Percentiles rank a stretch among this genome's conserved stretches.
phyloP scores from a whole-genome alignment of 352 stramenopile species.

The Elongisporangium undulatum region DNA sequence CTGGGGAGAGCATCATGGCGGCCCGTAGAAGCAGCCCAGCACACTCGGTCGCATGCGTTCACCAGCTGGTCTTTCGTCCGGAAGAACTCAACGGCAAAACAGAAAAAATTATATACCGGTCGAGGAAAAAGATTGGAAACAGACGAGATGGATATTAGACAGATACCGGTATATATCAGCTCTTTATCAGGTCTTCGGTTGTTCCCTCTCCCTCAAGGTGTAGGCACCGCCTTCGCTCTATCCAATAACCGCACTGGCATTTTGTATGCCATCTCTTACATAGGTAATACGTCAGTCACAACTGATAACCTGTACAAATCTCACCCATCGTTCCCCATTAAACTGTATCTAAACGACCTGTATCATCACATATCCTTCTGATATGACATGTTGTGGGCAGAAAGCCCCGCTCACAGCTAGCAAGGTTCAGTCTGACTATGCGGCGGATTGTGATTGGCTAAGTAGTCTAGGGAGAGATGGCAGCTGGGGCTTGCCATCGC shows the following conservation, averaged over 20 bases:
- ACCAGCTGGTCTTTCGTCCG: background rate
- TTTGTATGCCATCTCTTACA: background rate
- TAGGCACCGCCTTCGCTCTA: background rate
- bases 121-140: background rate
- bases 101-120: background rate
- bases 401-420: background rate
- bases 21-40: background rate
- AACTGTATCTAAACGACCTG: background rate
- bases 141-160: background rate
- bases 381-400: background rate
- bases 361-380: background rate
- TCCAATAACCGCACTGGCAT: background rate
- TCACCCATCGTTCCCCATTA: background rate
- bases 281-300: background rate
- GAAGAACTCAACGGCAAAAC: background rate
- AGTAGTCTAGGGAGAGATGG: conserved; percentile 4
- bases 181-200: background rate
- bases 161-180: background rate
- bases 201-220: background rate
- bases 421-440: background rate
- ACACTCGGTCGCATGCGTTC: background rate
- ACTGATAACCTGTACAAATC: background rate
- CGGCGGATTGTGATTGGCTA: conserved; percentile 24
- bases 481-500: conserved; percentile 21
- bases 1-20: background rate